Percentiles rank a stretch among this genome's conserved stretches.
Evolutionary conservation across 768 basidiomycete species (phyloP).

Genomic region (Heimioporus sp.): DNA sequence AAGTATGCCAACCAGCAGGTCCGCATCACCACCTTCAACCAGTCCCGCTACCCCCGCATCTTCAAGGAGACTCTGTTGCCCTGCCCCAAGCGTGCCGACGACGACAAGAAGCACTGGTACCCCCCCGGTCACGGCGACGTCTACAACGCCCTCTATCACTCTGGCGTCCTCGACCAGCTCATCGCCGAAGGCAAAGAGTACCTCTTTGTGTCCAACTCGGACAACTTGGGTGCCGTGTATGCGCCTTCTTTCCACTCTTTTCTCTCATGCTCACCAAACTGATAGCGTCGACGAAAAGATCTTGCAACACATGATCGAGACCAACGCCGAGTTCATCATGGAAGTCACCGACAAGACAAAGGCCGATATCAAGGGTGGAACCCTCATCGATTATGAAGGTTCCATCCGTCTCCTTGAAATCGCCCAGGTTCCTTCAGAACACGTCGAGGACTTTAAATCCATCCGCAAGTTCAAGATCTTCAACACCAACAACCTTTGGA

Average conservation of each 20-base stretch:
- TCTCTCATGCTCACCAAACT: constrained; percentile 1
- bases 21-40: constrained; percentile 68
- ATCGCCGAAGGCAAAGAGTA: constrained; percentile 72
- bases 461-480: constrained; percentile 80
- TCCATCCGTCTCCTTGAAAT: constrained; percentile 69
- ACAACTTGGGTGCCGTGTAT: constrained; percentile 68
- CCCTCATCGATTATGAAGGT: constrained; percentile 69
- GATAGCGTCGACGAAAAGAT: constrained; percentile 67
- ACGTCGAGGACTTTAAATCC: constrained; percentile 73
- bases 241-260: constrained; percentile 10
- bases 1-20: constrained; percentile 80
- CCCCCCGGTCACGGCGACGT: constrained; percentile 77
- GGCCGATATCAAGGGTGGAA: constrained; percentile 75
- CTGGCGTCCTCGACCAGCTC: constrained; percentile 71
- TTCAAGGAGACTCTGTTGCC: constrained; percentile 68
- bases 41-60: constrained; percentile 73
- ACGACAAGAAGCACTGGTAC: constrained; percentile 73
- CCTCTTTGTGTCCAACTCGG: constrained; percentile 77
- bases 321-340: constrained; percentile 67
- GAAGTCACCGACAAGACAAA: constrained; percentile 84
- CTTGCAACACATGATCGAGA: constrained; percentile 62
- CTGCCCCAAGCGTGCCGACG: constrained; percentile 51
- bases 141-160: constrained; percentile 69
- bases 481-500: constrained; percentile 71
- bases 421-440: constrained; percentile 71